Base-by-base conservation (phyloP, 805 yeast genomes). In the Lachancea lanzarotensis region DNA sequence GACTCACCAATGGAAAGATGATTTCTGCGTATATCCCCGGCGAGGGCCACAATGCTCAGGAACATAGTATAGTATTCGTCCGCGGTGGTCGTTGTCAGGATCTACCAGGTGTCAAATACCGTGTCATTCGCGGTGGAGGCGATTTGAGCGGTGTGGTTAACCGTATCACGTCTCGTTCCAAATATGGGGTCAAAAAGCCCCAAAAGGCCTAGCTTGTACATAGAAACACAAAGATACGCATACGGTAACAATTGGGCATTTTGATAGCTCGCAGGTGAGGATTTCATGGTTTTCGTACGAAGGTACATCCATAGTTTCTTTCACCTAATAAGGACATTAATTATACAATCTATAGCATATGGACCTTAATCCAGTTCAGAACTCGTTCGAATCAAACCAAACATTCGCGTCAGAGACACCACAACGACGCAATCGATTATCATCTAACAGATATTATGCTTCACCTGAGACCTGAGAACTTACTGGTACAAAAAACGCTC, bases 71-170 rank as follows among this genome's bases (percentile, higher is more conserved):
- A 42, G 98, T 93, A 1, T 78, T 81, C 43, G 95, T 93, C 3
- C 80, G 98, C 68, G 99, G 99, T n/a, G 99, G 98, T 13, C 81
- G 97, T 75, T 87, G 87, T 43, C 96, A 90, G 63, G 99, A 93
- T 80, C 73, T 91, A 57, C 98, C 98, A 20, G 99, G 99, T 76
- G 96, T 93, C 40, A 90, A 88, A 64, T 93, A 93, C 67, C 93
- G 86, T 68, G 73, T 88, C 54, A 84, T 93, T 17, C 80, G 99
- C 71, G 99, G 98, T 40, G 86, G 89, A 8, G 78, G 82, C 62
- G 98, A 91, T 71, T 73, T 93, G 60, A 84, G 89, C 40, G 98
- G 97, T 41, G 98, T 93, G 27, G 96, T 95, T 31, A 88, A 89
- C 61, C 80, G 98, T 69, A 74, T 81, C 40, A 82, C 95, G 5